Base-by-base conservation (phyloP, 2,329 filamentous ascomycete genomes). In the Fusarium falciforme region DNA sequence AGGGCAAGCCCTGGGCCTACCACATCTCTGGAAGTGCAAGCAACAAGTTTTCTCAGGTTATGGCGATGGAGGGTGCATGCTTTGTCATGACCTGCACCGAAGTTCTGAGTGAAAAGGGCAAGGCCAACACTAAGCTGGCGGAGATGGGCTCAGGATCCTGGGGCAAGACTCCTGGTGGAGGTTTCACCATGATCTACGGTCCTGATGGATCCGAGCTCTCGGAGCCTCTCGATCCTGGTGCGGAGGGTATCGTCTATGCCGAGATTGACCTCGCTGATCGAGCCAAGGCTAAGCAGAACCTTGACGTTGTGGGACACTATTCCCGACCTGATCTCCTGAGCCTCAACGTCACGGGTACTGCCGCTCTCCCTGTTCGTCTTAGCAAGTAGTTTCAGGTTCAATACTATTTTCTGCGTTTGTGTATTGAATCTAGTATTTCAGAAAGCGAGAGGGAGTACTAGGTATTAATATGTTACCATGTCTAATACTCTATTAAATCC, bases 51-150 rank as follows among this genome's bases (percentile, higher is more conserved):
- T 86, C 88, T 0, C 86, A 87, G 60, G 83, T 85, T 0, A 89
- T 90, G 70, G 88, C 89, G 0, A 85, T 91, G 22, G 89, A 91
- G 71, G 85, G 86, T 0, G 82, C 84, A 6, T 81, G 86, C 0
- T 91, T 87, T 62, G 89, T 91, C 4, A 79, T 87, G n/a, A 84
- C 85, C 4, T 87, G 86, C 77, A 86, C 85, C 20, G 85, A 76
- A n/a, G 82, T 90, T 85, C 76, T 88, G 85, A 61, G 72, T 64
- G 14, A 78, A 35, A 11, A 75, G 61, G 12, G 70, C 49, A 8
- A 71, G 33, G 2, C 70, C n/a, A 74, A 60, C 44, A 73, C 70
- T 7, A 70, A 54, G 60, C 67, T 74, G 61, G 79, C 88, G 76
- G 75, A 79, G 2, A 85, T 1, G 69, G 80, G 22, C 79, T 80